Percentiles rank a stretch among this genome's conserved stretches.
Conservation (phyloP, 148 eudicot species). For the Linanthus parryae region DNA sequence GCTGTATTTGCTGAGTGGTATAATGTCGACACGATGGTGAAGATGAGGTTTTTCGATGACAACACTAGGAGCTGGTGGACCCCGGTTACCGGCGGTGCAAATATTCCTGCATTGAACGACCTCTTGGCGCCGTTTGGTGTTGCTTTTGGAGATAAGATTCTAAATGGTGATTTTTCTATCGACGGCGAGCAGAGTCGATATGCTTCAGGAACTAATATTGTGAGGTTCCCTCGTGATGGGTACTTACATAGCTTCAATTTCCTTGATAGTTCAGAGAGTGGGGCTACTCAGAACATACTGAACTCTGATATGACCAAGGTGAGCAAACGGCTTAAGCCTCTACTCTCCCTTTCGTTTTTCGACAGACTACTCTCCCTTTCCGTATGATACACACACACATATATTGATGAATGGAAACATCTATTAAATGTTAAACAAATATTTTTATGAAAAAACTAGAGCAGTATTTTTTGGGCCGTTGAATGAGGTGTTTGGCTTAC, state of each 20-base stretch:
- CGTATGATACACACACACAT: too few species aligned
- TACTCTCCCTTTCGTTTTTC: slow-evolving; percentile 3
- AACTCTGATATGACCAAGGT: slow-evolving; percentile 62
- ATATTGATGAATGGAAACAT: too few species aligned
- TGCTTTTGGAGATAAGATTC: slow-evolving; percentile 92
- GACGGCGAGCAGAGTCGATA: slow-evolving; percentile 85
- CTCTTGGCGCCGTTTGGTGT: slow-evolving; percentile 93
- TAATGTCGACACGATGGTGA: slow-evolving; percentile 91
- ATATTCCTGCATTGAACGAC: slow-evolving; percentile 92
- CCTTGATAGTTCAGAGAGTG: slow-evolving; percentile 78
- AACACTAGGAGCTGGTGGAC: slow-evolving; percentile 99
- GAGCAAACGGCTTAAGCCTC: slow-evolving; percentile 13
- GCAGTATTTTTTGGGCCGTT: too few species aligned
- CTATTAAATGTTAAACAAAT: too few species aligned
- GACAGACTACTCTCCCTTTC: too few species aligned
- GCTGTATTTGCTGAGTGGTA: slow-evolving; percentile 97
- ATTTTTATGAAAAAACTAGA: too few species aligned
- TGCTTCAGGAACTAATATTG: slow-evolving; percentile 91
- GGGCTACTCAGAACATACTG: slow-evolving; percentile 68
- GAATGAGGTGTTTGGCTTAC: too few species aligned
- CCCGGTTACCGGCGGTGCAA: slow-evolving; percentile 94
- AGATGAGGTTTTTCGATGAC: slow-evolving; percentile 96
- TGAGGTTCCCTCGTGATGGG: slow-evolving; percentile 85
- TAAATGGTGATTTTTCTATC: slow-evolving; percentile 85
- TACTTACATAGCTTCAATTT: slow-evolving; percentile 89